These are phyloP conservation scores for Hypericum perforatum DNA, from an alignment of 345 rosid genomes.

Conservation along the genomic window DNA sequence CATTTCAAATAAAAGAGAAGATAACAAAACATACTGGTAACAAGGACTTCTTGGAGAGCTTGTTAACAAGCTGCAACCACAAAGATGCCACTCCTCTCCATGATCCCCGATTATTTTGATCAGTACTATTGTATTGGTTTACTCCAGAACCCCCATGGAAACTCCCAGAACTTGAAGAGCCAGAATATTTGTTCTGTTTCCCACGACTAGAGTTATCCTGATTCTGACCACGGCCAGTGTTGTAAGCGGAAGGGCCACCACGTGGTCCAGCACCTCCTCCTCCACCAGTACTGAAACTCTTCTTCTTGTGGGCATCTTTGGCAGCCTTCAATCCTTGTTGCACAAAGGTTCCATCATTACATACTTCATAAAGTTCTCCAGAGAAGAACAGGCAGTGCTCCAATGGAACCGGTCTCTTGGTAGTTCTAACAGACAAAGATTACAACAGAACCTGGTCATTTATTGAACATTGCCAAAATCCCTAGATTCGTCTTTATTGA, in stretches of 20 bases:
- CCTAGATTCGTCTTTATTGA: not conserved
- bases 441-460: not conserved
- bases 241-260: conserved; percentile 42
- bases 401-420: conserved; percentile 91
- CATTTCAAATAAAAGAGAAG: not conserved
- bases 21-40: conserved; percentile 54
- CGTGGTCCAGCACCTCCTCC: conserved; percentile 34
- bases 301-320: conserved; percentile 64
- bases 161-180: conserved; percentile 37
- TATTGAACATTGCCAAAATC: no score
- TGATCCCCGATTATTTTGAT: conserved; percentile 57
- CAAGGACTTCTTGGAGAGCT: conserved; percentile 70
- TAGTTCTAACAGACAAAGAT: conserved; percentile 41
- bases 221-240: conserved; percentile 57
- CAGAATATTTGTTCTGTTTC: conserved; percentile 70
- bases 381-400: conserved; percentile 89
- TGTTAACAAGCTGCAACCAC: conserved; percentile 78
- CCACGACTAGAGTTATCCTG: conserved; percentile 46
- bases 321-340: conserved; percentile 73
- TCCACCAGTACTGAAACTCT: conserved; percentile 35
- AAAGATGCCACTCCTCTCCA: conserved; percentile 69
- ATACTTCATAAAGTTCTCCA: conserved; percentile 76
- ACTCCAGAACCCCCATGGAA: conserved; percentile 30
- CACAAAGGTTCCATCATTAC: conserved; percentile 59
- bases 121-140: conserved; percentile 39